These are phyloP conservation scores for Malus sylvestris DNA, from an alignment of 306 rosid genomes.

Conservation along the genomic window DNA sequence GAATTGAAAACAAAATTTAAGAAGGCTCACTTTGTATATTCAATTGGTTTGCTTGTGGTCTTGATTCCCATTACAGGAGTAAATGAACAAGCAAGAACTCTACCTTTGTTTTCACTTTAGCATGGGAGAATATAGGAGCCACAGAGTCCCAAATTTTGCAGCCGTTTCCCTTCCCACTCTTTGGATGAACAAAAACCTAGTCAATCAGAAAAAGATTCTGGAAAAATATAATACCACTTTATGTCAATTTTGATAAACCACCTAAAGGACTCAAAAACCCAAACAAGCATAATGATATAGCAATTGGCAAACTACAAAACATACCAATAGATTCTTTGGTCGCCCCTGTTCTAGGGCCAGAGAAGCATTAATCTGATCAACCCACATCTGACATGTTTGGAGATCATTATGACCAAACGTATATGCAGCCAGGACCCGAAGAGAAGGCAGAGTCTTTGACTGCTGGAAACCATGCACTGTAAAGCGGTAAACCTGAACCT, in stretches of 20 bases:
- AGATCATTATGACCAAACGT: slow-evolving; percentile 62
- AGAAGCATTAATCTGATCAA: slow-evolving; percentile 42
- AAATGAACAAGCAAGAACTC: not conserved
- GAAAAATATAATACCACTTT: slow-evolving; percentile 17
- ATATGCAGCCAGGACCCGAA: slow-evolving; percentile 43
- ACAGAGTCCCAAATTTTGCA: slow-evolving; percentile 74
- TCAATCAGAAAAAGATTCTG: slow-evolving; percentile 43
- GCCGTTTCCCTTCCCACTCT: slow-evolving; percentile 82
- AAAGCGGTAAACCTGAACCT: slow-evolving; percentile 59
- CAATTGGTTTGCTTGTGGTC: not conserved
- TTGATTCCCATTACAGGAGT: not conserved
- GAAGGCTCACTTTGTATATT: not conserved
- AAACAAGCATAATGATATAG: slow-evolving; percentile 3
- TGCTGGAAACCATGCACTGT: slow-evolving; percentile 57
- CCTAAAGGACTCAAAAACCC: not conserved
- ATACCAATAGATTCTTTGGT: slow-evolving; percentile 82
- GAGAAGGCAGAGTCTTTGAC: slow-evolving; percentile 52
- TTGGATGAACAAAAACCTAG: slow-evolving; percentile 95
- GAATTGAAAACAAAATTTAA: not conserved
- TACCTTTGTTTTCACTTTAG: slow-evolving; percentile 81
- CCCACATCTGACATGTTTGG: slow-evolving; percentile 72
- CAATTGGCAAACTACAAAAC: slow-evolving; percentile 28
- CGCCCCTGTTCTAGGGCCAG: slow-evolving; percentile 50
- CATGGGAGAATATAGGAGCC: slow-evolving; percentile 71
- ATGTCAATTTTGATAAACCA: slow-evolving; percentile 6